These are phyloP conservation scores for Solanum sejunctum DNA, from an alignment of 257 asterid genomes.

Conservation along the genomic window DNA sequence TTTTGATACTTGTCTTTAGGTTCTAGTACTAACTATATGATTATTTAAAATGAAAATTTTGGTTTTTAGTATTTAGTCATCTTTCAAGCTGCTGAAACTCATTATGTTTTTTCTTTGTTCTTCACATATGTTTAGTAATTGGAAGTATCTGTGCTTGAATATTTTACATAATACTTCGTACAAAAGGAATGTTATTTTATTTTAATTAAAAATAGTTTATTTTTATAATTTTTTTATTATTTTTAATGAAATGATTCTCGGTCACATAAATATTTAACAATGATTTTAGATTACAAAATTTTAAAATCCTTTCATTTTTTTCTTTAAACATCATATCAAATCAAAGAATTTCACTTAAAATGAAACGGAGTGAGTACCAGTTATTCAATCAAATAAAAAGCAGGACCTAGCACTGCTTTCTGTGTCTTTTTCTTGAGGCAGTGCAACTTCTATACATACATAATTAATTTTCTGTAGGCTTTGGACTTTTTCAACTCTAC, in stretches of 20 bases:
- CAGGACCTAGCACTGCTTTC: neutral
- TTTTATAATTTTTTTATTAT: too few relatives aligned
- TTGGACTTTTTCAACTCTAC: neutral
- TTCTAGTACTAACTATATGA: neutral
- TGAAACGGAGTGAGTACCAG: too few relatives aligned
- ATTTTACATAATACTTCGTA: too few relatives aligned
- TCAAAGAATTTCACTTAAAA: too few relatives aligned
- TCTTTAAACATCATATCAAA: too few relatives aligned
- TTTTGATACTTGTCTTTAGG: conserved; percentile 6
- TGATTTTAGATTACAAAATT: too few relatives aligned
- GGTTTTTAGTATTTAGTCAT: conserved; percentile 12
- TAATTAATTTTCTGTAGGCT: neutral
- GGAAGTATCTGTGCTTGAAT: too few relatives aligned
- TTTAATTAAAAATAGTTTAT: too few relatives aligned
- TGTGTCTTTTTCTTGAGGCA: neutral
- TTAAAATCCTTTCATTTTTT: too few relatives aligned
- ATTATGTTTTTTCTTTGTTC: conserved; percentile 7
- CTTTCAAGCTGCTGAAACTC: conserved; percentile 8
- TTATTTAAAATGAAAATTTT: conserved; percentile 14
- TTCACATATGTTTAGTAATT: neutral
- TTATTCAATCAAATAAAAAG: neutral
- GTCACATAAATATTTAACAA: too few relatives aligned
- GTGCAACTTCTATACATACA: neutral
- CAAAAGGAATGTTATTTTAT: too few relatives aligned
- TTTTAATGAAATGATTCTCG: too few relatives aligned